Conservation (phyloP, 2,329 filamentous ascomycete species). For the Epichloe bromicola region DNA sequence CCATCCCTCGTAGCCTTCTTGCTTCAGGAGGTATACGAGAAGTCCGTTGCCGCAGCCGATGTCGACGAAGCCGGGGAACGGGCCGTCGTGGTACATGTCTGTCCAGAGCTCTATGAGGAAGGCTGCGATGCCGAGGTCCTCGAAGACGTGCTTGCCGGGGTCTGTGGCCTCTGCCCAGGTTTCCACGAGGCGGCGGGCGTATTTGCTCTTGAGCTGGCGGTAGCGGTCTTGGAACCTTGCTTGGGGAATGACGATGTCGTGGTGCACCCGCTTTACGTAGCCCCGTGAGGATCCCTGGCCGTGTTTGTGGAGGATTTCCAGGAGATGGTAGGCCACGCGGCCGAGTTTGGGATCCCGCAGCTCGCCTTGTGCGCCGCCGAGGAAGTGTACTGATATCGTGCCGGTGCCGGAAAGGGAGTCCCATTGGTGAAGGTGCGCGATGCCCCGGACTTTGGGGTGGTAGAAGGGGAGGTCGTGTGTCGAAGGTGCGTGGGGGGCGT, state of each 20-base stretch:
- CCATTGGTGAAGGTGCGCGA: slow-evolving; percentile 67
- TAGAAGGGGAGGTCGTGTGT: slow-evolving; percentile 68
- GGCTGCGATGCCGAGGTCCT: slow-evolving; percentile 80
- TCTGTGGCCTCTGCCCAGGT: slow-evolving; percentile 80
- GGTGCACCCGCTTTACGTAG: slow-evolving; percentile 70
- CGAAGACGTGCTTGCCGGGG: slow-evolving; percentile 85
- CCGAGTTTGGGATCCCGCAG: slow-evolving; percentile 34
- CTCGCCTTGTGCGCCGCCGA: slow-evolving; percentile 30
- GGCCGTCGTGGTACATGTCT: slow-evolving; percentile 53
- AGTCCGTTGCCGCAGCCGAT: slow-evolving; percentile 93
- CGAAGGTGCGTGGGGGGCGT: slow-evolving; percentile 56
- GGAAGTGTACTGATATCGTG: slow-evolving; percentile 46
- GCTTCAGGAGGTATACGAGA: slow-evolving; percentile 66
- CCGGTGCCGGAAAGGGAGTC: slow-evolving; percentile 28
- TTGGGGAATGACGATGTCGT: slow-evolving; percentile 66
- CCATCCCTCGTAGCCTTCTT: slow-evolving; percentile 74
- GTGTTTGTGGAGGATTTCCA: slow-evolving; percentile 60
- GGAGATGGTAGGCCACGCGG: slow-evolving; percentile 55
- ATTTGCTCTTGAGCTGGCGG: slow-evolving; percentile 61
- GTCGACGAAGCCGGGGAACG: slow-evolving; percentile 84
- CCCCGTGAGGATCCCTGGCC: slow-evolving; percentile 50
- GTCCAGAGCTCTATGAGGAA: slow-evolving; percentile 88
- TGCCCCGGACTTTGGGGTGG: slow-evolving; percentile 61
- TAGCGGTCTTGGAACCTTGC: slow-evolving; percentile 73
- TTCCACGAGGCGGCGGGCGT: slow-evolving; percentile 58